Evolutionary conservation across 306 rosid genomes (phyloP), one percentile per base, ranked within the genome.

Genomic region (Cicer yamashitae): DNA sequence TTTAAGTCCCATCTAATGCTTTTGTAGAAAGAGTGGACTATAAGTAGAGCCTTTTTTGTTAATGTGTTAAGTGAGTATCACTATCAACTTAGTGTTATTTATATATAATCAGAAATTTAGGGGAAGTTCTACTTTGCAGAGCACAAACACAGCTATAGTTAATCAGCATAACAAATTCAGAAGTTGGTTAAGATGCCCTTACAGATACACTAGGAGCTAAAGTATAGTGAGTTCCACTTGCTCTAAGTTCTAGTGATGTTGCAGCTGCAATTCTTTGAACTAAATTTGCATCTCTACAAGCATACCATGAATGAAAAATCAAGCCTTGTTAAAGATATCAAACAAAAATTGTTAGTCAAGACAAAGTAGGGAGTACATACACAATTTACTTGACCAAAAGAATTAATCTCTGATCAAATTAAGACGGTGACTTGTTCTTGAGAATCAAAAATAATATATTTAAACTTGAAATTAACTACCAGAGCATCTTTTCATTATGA

Each of bases 201-300:
- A 93, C 94, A 6, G 91, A 89, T 61, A 93, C 89, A 78, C 93
- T 90, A n/a, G 94, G 98, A 74, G 94, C 89, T 80, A 88, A 93
- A 66, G 88, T 30, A 80, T 70, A 85, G 67, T 88, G 87, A 78
- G 78, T 77, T 54, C 98, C 94, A 43, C 92, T 86, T 6, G 94
- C 96, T 80, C 92, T 81, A 78, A 86, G 87, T 86, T 92, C 96
- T 80, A 84, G 84, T 47, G 96, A 90, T 17, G 94, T 92, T 75
- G 86, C 75, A 3, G 81, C 74, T 43, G 93, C 92, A 80, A 90
- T 92, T 82, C 84, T 90, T 80, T 70, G 80, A 70, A 77, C 88
- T 85, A 92, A 80, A 83, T 88, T 82, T 12, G 87, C 76, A 84
- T 92, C 93, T 78, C 94, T 92, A 68, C 76, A 60, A 69, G 57